Evolutionary conservation across 73 alveolate species (phyloP).

Genomic region (Tetrahymena malaccensis): DNA sequence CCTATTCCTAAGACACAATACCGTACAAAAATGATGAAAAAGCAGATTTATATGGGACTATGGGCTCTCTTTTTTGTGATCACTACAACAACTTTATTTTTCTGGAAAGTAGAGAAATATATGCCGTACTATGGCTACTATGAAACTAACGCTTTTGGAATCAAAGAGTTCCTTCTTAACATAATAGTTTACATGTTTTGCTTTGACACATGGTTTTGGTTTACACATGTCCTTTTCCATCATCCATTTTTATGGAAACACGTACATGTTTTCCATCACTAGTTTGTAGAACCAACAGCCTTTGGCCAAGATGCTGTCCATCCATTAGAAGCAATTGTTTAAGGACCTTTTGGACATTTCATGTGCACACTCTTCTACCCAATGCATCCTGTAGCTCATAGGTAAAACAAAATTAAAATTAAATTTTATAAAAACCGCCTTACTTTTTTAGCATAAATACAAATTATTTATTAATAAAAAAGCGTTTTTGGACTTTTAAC

Average conservation of each 20-base stretch:
- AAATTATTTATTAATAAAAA: not conserved
- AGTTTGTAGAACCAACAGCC: conserved; percentile 43
- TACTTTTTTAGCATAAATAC: too few species aligned
- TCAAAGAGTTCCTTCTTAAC: conserved; percentile 11
- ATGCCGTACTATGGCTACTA: conserved; percentile 35
- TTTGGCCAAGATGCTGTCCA: conserved; percentile 46
- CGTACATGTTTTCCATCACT: conserved; percentile 24
- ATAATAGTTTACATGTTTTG: conserved; percentile 1
- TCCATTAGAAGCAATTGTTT: conserved; percentile 31
- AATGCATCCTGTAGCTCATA: conserved; percentile 39
- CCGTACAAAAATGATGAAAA: conserved; percentile 14
- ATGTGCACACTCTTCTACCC: conserved; percentile 28
- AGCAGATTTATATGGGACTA: conserved; percentile 16
- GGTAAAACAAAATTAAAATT: not conserved
- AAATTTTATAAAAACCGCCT: not conserved
- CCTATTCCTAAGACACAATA: conserved; percentile 28
- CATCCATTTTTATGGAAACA: conserved; percentile 35
- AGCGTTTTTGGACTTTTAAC: conserved; percentile 37
- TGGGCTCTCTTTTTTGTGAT: conserved; percentile 26
- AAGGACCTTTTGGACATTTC: conserved; percentile 45
- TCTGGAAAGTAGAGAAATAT: conserved; percentile 29
- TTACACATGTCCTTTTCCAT: conserved; percentile 33
- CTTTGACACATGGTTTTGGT: conserved; percentile 26
- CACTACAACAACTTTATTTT: conserved; percentile 11
- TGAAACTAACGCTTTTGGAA: conserved; percentile 22